A percentile compares a stretch with the other conserved stretches of the same genome.
Conservation (phyloP, 2,329 filamentous ascomycete genomes). For the Fusarium haematococcum region DNA sequence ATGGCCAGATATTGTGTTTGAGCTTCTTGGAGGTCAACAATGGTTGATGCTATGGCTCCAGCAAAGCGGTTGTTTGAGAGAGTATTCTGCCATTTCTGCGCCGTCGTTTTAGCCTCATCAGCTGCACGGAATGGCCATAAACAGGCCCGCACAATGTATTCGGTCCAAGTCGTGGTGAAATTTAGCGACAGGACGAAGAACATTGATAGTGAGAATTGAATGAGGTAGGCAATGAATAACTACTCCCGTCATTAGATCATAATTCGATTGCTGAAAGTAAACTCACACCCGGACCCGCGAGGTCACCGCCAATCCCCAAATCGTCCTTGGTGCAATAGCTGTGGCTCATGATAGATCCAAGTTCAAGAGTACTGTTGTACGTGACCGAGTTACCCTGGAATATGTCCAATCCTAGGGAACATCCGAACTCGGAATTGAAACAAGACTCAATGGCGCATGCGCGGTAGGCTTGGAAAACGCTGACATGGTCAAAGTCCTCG, state of each 20-base stretch:
- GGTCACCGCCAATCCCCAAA: neutral
- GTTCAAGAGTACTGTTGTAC: accelerated
- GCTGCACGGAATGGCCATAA: neutral
- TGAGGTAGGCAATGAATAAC: neutral
- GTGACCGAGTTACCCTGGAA: neutral
- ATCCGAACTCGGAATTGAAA: neutral
- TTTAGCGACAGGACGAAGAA: neutral
- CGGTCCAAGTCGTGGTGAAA: neutral
- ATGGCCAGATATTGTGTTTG: neutral
- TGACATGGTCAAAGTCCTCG: neutral
- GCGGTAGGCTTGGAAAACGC: neutral
- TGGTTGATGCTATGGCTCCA: neutral
- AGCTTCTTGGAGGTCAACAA: neutral
- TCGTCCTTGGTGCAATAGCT: neutral
- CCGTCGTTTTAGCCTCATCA: neutral
- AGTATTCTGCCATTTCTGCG: neutral
- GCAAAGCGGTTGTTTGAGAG: neutral
- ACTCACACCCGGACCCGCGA: neutral
- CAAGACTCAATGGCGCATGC: neutral
- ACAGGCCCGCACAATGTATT: neutral
- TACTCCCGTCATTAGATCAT: neutral
- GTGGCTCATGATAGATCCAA: neutral
- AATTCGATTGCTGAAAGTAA: neutral
- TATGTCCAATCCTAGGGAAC: neutral
- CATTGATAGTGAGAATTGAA: neutral